phyloP scores from a whole-genome alignment of 805 yeast genomes.

The Maudiozyma serrabonitensis region DNA sequence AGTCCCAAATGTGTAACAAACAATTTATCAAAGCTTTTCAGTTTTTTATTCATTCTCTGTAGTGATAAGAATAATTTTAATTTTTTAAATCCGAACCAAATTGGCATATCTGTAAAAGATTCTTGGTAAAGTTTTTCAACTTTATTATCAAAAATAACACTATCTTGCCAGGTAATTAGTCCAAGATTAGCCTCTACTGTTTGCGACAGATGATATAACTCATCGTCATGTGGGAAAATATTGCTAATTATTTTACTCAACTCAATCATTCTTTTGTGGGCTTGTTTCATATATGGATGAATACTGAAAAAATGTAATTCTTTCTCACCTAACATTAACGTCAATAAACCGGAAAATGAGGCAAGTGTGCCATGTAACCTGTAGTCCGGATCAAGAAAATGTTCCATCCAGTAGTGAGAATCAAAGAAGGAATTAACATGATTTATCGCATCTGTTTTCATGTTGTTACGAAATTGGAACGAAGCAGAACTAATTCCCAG shows the following conservation, averaged over 20 bases:
- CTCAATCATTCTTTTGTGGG: constrained; percentile 30
- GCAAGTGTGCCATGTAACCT: constrained; percentile 47
- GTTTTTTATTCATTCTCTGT: constrained; percentile 42
- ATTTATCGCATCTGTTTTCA: constrained; percentile 39
- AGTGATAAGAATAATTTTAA: constrained; percentile 48
- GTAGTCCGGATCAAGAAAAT: constrained; percentile 43
- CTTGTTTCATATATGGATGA: constrained; percentile 37
- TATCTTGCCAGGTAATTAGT: constrained; percentile 8
- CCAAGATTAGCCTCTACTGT: constrained; percentile 6
- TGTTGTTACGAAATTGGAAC: constrained; percentile 34
- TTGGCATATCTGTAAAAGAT: constrained; percentile 60
- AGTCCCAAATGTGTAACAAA: constrained; percentile 42
- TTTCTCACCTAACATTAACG: constrained; percentile 44
- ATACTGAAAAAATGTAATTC: constrained; percentile 46
- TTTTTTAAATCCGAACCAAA: constrained; percentile 59
- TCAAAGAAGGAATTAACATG: constrained; percentile 54
- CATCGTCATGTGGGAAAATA: constrained; percentile 16
- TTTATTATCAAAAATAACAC: constrained; percentile 40
- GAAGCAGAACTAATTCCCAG: constrained; percentile 57
- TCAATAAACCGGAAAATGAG: constrained; percentile 47
- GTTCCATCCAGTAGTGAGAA: constrained; percentile 45
- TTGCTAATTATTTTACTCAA: constrained; percentile 10
- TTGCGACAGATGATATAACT: constrained; percentile 7
- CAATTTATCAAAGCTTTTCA: constrained; percentile 46
- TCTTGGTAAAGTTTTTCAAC: constrained; percentile 39